Evolutionary conservation across 73 alveolate species (phyloP).

Genomic region (Breviolum minutum): DNA sequence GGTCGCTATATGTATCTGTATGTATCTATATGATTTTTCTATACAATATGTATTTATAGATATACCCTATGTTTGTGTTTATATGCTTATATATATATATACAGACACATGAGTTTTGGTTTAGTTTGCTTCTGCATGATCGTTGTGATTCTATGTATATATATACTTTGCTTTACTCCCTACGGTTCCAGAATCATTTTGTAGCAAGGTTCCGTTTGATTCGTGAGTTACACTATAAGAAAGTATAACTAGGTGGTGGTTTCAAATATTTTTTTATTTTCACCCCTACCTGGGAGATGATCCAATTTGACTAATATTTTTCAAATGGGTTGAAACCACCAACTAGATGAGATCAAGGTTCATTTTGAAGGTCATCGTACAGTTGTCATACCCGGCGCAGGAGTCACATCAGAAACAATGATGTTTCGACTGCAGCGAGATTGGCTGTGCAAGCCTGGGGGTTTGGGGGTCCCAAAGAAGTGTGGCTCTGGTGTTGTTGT

Average conservation of each 20-base stretch:
- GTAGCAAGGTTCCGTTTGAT: neutral
- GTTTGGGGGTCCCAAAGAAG: neutral
- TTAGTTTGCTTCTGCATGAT: too few relatives aligned
- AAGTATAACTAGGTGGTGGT: too few relatives aligned
- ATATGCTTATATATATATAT: too few relatives aligned
- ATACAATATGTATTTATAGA: too few relatives aligned
- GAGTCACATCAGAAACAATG: neutral
- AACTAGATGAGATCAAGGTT: too few relatives aligned
- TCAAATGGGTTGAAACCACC: neutral
- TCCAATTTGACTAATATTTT: too few relatives aligned
- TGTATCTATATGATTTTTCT: neutral
- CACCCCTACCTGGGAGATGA: too few relatives aligned
- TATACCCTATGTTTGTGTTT: too few relatives aligned
- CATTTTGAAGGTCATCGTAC: neutral
- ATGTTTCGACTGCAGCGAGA: conserved; percentile 31
- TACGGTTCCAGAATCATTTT: neutral
- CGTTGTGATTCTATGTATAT: too few relatives aligned
- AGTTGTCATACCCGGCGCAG: neutral
- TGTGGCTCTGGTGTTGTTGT: neutral
- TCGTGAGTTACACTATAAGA: neutral
- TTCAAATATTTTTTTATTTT: too few relatives aligned
- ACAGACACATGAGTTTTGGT: too few relatives aligned
- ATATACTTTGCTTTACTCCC: neutral
- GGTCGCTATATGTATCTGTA: too few relatives aligned
- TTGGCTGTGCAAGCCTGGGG: conserved; percentile 94